Evolutionary conservation across 2,329 filamentous ascomycete genomes (phyloP).

Genomic region (Mycocentrospora acerina): DNA sequence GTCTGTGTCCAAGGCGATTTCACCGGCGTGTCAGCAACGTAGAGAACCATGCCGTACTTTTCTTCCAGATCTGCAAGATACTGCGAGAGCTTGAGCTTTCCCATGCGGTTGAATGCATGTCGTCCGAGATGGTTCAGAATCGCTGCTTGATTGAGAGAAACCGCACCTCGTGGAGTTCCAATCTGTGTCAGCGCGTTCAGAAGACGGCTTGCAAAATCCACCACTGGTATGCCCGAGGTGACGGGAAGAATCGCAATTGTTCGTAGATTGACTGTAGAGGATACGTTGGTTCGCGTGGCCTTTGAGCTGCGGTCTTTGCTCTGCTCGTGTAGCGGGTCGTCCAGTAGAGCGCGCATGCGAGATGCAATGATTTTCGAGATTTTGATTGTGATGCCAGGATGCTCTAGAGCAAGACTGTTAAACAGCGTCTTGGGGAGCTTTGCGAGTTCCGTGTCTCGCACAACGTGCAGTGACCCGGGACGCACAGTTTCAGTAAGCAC

Average conservation of each 20-base stretch:
- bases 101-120: slow-evolving; percentile 96
- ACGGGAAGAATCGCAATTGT: slow-evolving; percentile 93
- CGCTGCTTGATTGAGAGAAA: slow-evolving; percentile 86
- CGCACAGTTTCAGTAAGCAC: slow-evolving; percentile 92
- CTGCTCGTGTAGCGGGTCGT: slow-evolving; percentile 71
- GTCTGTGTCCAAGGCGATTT: slow-evolving; percentile 98
- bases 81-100: slow-evolving; percentile 91
- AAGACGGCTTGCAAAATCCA: slow-evolving; percentile 89
- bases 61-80: slow-evolving; percentile 97
- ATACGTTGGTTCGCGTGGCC: slow-evolving; percentile 63
- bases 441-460: slow-evolving; percentile 92
- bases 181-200: slow-evolving; percentile 88
- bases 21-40: slow-evolving; percentile 94
- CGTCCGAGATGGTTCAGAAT: slow-evolving; percentile 94
- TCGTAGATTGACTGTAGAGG: slow-evolving; percentile 86
- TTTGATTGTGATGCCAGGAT: slow-evolving; percentile 97
- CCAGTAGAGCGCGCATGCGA: slow-evolving; percentile 85
- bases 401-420: slow-evolving; percentile 95
- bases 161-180: slow-evolving; percentile 84
- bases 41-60: slow-evolving; percentile 92
- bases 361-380: slow-evolving; percentile 98
- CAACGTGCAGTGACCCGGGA: slow-evolving; percentile 91
- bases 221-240: slow-evolving; percentile 85
- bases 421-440: slow-evolving; percentile 96
- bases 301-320: slow-evolving; percentile 63